Evolutionary conservation across 257 asterid genomes (phyloP).

Genomic region (Handroanthus guayacan): DNA sequence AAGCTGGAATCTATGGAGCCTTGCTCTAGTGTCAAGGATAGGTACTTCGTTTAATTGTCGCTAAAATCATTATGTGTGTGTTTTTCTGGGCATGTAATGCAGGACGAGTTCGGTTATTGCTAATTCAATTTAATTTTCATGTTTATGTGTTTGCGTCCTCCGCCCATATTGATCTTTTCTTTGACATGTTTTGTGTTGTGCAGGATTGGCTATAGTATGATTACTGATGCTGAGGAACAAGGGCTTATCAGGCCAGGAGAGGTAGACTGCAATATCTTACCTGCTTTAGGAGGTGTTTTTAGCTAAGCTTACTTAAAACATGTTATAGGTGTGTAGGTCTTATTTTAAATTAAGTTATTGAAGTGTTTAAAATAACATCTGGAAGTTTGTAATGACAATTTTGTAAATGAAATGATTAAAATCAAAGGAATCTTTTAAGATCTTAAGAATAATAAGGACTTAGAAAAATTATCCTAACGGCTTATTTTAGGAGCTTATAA

Average conservation of each 20-base stretch:
- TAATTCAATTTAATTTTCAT: neutral
- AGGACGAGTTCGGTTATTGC: neutral
- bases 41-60: conserved; percentile 31
- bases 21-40: conserved; percentile 58
- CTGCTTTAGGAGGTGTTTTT: neutral
- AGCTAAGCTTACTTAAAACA: too few species aligned
- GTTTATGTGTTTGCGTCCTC: neutral
- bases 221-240: conserved; percentile 58
- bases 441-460: too few species aligned
- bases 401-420: too few species aligned
- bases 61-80: neutral
- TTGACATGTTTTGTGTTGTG: conserved; percentile 9
- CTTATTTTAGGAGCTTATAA: too few species aligned
- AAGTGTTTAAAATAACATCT: too few species aligned
- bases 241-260: conserved; percentile 58
- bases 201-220: conserved; percentile 65
- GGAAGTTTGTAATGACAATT: too few species aligned
- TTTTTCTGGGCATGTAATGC: neutral
- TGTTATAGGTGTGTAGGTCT: too few species aligned
- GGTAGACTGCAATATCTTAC: conserved; percentile 37
- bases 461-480: too few species aligned
- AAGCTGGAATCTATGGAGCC: conserved; percentile 58
- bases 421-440: too few species aligned
- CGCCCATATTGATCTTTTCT: neutral
- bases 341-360: too few species aligned